phyloP scores from a whole-genome alignment of 164 flowering plant genomes.

The Platanus orientalis region DNA sequence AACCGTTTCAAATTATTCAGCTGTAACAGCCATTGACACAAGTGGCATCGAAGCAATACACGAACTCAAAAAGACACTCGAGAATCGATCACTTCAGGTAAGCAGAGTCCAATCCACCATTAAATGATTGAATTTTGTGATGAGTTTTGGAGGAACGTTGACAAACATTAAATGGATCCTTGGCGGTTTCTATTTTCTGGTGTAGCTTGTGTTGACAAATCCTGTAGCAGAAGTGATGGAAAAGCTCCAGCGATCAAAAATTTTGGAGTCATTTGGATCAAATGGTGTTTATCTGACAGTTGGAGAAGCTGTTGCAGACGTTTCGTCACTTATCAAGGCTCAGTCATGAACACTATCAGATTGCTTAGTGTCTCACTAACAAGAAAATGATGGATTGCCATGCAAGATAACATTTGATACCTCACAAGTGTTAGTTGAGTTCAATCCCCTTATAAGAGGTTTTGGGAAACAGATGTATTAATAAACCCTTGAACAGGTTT shows the following conservation, averaged over 20 bases:
- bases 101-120: neutral
- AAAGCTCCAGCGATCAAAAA: conserved; percentile 55
- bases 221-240: conserved; percentile 77
- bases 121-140: neutral
- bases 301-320: conserved; percentile 67
- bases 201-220: conserved; percentile 72
- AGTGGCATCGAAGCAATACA: conserved; percentile 62
- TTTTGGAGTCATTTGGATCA: conserved; percentile 45
- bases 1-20: conserved; percentile 27
- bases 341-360: conserved; percentile 21
- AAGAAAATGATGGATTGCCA: neutral
- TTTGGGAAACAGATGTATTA: neutral
- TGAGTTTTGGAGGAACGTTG: neutral
- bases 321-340: conserved; percentile 55
- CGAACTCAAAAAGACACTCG: conserved; percentile 62
- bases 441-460: neutral
- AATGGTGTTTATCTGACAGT: conserved; percentile 63
- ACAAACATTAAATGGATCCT: neutral
- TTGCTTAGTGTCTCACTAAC: neutral
- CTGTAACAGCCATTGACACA: conserved; percentile 88
- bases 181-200: neutral
- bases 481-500: conserved; percentile 22
- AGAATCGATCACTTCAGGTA: conserved; percentile 67
- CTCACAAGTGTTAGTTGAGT: too few species aligned
- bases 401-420: too few species aligned